Evolutionary conservation across 345 rosid species (phyloP), one percentile per base, ranked within the genome.

Genomic region (Carallia pectinifolia): DNA sequence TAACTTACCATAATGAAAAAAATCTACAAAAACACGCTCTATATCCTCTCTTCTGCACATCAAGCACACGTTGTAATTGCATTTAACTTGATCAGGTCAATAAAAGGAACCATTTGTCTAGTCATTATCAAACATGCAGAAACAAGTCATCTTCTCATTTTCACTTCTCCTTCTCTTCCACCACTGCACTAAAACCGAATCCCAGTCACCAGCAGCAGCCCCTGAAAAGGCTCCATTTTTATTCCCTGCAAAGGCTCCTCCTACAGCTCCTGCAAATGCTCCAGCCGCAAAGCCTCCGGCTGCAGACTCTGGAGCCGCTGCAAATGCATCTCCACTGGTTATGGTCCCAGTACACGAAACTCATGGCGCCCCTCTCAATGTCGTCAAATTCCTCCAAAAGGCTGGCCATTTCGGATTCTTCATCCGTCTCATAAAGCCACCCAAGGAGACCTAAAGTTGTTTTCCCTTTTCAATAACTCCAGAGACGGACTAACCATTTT

Each of bases 291-390:
- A 54, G 31, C 29, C 30, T 19, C 13, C 58, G 27, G 8, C 58
- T 6, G 54, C n/a, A 16, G 13, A 18, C 27, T 0, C 58, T 27
- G 29, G 19, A 18, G 27, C 27, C 58, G 6, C 58, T 18, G 27
- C 58, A 8, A 18, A 6, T 7, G 62, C 72, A 9, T 67, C 61
- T 15, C 29, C 77, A 30, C 62, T 72, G 0, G 68, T 53, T 16
- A 60, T 66, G 61, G 72, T 67, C 29, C 67, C 71, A 1, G 63
- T 59, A 17, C 47, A 52, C 2, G 69, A 53, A 5, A 36, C 71
- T 7, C 18, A 82, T 15, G 87, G 82, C 29, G 44, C 44, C 9
- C 87, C 77, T 3, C 58, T 67, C 6, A 68, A 62, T 10, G 47
- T 74, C 5, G 40, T 67, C 12, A 68, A 74, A 68, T 33, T 74